These are phyloP conservation scores for Dendrothele bispora DNA, from an alignment of 768 basidiomycete species.

Conservation along the genomic window DNA sequence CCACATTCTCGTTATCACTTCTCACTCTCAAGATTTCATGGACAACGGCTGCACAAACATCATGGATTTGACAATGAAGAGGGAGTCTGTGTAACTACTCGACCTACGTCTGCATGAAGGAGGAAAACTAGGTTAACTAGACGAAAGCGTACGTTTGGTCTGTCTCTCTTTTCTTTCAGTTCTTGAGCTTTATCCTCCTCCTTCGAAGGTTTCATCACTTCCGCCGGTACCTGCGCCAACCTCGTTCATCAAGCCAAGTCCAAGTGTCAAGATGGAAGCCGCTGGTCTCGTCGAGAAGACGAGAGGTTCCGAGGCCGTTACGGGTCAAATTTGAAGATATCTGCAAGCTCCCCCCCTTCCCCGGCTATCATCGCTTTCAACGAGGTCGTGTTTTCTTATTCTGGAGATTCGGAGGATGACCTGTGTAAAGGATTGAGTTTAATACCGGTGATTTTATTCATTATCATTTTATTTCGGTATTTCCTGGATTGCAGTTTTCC, in stretches of 20 bases:
- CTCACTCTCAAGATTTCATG: constrained; percentile 99
- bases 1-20: constrained; percentile 96
- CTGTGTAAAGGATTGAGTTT: constrained; percentile 90
- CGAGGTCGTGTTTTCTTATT: constrained; percentile 94
- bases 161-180: neutral
- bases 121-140: constrained; percentile 98
- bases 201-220: constrained; percentile 82
- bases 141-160: constrained; percentile 96
- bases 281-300: constrained; percentile 95
- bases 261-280: constrained; percentile 99
- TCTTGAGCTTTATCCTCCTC: constrained; percentile 10
- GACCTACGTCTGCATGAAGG: constrained; percentile 94
- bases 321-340: constrained; percentile 97
- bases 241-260: constrained; percentile 98
- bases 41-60: constrained; percentile 96
- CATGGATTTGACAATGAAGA: constrained; percentile 92
- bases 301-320: constrained; percentile 67
- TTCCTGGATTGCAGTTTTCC: too few species aligned
- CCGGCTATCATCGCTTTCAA: constrained; percentile 98
- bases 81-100: constrained; percentile 92
- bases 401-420: constrained; percentile 83
- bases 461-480: too few species aligned
- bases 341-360: constrained; percentile 83
- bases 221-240: constrained; percentile 99
- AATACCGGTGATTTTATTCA: constrained; percentile 61